phyloP scores from a whole-genome alignment of 495 filamentous ascomycete species.

The Penicillium daleae region DNA sequence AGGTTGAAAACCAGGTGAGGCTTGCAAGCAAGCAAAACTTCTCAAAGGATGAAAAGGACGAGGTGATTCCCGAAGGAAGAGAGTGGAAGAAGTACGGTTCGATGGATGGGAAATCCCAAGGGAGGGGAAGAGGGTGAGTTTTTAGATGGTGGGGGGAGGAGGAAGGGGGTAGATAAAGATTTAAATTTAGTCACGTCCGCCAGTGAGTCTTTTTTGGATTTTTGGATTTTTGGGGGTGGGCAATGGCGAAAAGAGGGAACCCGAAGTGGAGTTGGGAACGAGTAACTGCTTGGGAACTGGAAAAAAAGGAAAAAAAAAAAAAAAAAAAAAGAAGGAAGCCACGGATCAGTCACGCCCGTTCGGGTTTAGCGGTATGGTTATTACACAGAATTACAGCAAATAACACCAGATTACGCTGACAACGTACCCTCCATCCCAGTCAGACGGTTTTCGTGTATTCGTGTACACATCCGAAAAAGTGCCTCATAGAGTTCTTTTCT shows the following conservation, averaged over 20 bases:
- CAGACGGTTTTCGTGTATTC: too few relatives aligned
- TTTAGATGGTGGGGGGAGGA: constrained; percentile 31
- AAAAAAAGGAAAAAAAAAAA: constrained; percentile 8
- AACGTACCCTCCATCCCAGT: not conserved
- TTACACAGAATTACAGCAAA: not conserved
- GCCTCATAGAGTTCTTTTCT: too few relatives aligned
- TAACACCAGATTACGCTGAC: not conserved
- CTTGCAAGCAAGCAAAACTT: constrained; percentile 26
- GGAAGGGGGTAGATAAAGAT: constrained; percentile 31
- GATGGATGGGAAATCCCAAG: constrained; percentile 34
- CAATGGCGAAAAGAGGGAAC: not conserved
- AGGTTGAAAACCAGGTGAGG: constrained; percentile 36
- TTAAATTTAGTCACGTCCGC: constrained; percentile 39
- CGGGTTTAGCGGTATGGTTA: constrained; percentile 21
- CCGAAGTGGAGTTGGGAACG: constrained; percentile 1
- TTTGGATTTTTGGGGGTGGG: too few relatives aligned
- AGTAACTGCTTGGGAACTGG: not conserved
- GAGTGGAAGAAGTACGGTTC: constrained; percentile 6
- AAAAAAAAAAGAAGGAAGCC: constrained; percentile 14
- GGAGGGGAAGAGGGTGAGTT: constrained; percentile 32
- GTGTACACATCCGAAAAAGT: constrained; percentile 21
- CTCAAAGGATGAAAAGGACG: constrained; percentile 2
- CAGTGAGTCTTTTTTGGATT: constrained; percentile 22
- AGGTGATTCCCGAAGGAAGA: constrained; percentile 14
- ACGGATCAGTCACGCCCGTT: constrained; percentile 22